Base-by-base conservation (phyloP, 2,329 filamentous ascomycete species). In the Colletotrichum kahawae region DNA sequence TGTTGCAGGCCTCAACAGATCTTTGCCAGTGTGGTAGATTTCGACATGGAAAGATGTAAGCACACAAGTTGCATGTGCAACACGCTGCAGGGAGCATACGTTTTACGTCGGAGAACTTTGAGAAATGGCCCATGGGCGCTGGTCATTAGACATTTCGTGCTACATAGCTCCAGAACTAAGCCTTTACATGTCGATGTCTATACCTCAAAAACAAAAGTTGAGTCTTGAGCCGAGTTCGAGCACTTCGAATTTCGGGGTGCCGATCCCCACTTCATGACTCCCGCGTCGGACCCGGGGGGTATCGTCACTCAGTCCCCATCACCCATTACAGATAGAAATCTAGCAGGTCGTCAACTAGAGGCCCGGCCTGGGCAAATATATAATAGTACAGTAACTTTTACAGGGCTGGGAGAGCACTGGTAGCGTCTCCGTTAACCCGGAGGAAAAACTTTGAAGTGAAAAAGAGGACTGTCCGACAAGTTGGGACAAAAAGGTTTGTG, bases 141-240 rank as follows among this genome's bases (percentile, higher is more conserved):
- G 18, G 10, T 63, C 65, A 74, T 74, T 74, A 74, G 33, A 74
- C 33, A 70, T 74, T 64, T 57, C 66, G 29, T 29, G 48, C 34
- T 65, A 65, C 57, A n/a, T 70, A 38, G 59, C 31, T 74, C 34
- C 70, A 65, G 21, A 64, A 64, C 38, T 51, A 74, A 70, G 67
- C 43, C 66, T 70, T 70, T 70, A 65, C 7, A 65, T 51, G 18
- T 33, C 43, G 43, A 56, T 70, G 67, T 70, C 65, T 64, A 73
- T 73, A 21, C 62, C 56, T 27, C 57, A 33, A 36, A 24, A 63
- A 21, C 31, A 56, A 27, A 69, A 34, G 27, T 14, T 38, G 16
- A 63, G 33, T 66, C 38, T 29, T 54, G 14, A 27, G 14, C 24
- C 10, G 29, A 33, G 43, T 54, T 62, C 29, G 5, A 27, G 33